Percentiles rank a stretch among this genome's conserved stretches.
Conservation (phyloP, 805 yeast genomes). For the Yarrowia porcina region DNA sequence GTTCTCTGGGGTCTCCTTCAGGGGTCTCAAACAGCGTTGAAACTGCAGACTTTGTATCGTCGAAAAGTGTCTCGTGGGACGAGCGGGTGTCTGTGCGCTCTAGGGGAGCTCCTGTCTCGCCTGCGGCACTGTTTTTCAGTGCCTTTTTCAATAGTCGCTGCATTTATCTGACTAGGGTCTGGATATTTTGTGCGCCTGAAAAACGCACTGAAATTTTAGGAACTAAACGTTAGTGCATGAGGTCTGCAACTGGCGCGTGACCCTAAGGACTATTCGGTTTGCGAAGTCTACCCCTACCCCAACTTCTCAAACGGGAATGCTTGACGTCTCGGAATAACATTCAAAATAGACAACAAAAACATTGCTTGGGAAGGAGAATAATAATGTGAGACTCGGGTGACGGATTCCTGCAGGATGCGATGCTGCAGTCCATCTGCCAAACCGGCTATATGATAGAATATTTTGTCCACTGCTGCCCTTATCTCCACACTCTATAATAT, state of each 20-base stretch:
- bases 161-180: background rate
- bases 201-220: constrained; percentile 17
- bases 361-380: background rate
- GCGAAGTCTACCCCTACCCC: background rate
- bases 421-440: background rate
- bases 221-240: constrained; percentile 7
- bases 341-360: background rate
- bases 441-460: background rate
- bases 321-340: background rate
- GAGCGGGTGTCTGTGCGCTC: constrained; percentile 10
- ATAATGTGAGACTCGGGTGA: background rate
- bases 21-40: constrained; percentile 21
- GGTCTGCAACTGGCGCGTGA: constrained; percentile 5
- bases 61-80: constrained; percentile 13
- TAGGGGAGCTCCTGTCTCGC: background rate
- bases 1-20: constrained; percentile 14
- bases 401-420: background rate
- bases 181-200: constrained; percentile 7
- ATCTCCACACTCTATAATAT: no score
- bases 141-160: constrained; percentile 23
- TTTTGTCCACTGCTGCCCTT: background rate
- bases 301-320: background rate
- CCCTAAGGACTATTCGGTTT: background rate
- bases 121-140: constrained; percentile 13
- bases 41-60: constrained; percentile 11